Evolutionary conservation across 1,139 yeast genomes (phyloP).

Genomic region (Yamadazyma conglobata): DNA sequence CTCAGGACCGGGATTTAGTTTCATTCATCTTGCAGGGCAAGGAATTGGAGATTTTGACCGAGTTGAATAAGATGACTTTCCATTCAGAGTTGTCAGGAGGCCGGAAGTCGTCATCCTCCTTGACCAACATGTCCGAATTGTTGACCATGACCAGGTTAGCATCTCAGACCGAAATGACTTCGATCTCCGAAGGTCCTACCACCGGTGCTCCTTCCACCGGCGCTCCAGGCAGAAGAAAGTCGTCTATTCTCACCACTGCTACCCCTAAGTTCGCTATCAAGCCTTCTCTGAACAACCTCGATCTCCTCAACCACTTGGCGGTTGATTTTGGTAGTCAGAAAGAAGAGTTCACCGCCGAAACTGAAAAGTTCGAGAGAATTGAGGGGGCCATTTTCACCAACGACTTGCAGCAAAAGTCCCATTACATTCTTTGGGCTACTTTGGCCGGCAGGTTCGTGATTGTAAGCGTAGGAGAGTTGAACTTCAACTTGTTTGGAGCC

Average conservation of each 20-base stretch:
- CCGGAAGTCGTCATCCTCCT: constrained; percentile 34
- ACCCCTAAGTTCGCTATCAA: constrained; percentile 34
- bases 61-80: constrained; percentile 32
- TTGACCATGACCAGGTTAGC: constrained; percentile 24
- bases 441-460: constrained; percentile 22
- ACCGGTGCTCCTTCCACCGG: constrained; percentile 4
- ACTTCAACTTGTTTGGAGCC: constrained; percentile 23
- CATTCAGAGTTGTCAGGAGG: constrained; percentile 35
- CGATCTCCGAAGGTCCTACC: constrained; percentile 16
- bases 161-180: constrained; percentile 22
- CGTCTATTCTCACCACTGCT: constrained; percentile 24
- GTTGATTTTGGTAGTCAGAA: constrained; percentile 3
- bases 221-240: constrained; percentile 20
- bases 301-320: constrained; percentile 6
- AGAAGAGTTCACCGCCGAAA: constrained; percentile 12
- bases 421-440: constrained; percentile 34
- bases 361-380: constrained; percentile 20
- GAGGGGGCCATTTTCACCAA: constrained; percentile 42
- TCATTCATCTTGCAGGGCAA: constrained; percentile 30
- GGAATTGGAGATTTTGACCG: constrained; percentile 38
- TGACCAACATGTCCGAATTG: constrained; percentile 28
- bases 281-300: constrained; percentile 21
- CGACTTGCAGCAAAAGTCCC: constrained; percentile 35
- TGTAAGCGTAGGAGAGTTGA: constrained; percentile 37
- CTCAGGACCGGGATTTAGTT: constrained; percentile 31